Percentiles rank a stretch among this genome's conserved stretches.
phyloP scores from a whole-genome alignment of 2,329 filamentous ascomycete species.

The Leptoxyphium fumago region DNA sequence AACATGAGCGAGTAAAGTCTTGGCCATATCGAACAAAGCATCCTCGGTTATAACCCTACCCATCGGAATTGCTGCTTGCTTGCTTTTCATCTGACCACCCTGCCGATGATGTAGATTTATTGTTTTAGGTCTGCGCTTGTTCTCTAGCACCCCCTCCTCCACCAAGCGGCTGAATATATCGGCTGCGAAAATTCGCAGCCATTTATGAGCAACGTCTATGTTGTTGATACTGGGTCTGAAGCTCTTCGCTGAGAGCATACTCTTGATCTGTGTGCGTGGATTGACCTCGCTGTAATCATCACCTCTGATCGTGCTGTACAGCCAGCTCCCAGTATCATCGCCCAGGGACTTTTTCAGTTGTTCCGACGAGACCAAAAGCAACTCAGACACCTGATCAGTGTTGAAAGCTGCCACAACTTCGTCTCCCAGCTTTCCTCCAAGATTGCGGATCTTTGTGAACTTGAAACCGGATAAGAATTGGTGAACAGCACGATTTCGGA shows the following conservation, averaged over 20 bases:
- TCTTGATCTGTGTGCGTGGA: constrained; percentile 83
- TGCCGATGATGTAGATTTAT: constrained; percentile 75
- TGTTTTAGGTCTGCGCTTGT: constrained; percentile 71
- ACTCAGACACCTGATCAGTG: constrained; percentile 63
- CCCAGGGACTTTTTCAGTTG: constrained; percentile 65
- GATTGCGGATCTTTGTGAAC: constrained; percentile 83
- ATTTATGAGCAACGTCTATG: constrained; percentile 62
- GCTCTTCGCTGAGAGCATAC: constrained; percentile 92
- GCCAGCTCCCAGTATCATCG: constrained; percentile 72
- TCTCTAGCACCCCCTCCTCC: constrained; percentile 79
- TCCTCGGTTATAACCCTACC: constrained; percentile 60
- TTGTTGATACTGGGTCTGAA: constrained; percentile 74
- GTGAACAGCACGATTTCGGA: constrained; percentile 68
- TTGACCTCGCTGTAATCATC: constrained; percentile 82
- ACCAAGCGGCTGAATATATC: constrained; percentile 84
- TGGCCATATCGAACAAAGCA: constrained; percentile 59
- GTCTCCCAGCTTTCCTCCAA: constrained; percentile 91
- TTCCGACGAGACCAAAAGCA: constrained; percentile 57
- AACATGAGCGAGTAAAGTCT: constrained; percentile 61
- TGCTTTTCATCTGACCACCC: constrained; percentile 57
- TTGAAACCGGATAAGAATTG: constrained; percentile 75
- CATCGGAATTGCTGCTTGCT: constrained; percentile 60
- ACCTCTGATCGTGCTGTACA: constrained; percentile 73
- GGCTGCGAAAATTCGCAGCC: constrained; percentile 80
- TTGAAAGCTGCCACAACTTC: constrained; percentile 68